Percentiles rank a stretch among this genome's conserved stretches.
Conservation (phyloP, 805 yeast species). For the Candida succiphila region DNA sequence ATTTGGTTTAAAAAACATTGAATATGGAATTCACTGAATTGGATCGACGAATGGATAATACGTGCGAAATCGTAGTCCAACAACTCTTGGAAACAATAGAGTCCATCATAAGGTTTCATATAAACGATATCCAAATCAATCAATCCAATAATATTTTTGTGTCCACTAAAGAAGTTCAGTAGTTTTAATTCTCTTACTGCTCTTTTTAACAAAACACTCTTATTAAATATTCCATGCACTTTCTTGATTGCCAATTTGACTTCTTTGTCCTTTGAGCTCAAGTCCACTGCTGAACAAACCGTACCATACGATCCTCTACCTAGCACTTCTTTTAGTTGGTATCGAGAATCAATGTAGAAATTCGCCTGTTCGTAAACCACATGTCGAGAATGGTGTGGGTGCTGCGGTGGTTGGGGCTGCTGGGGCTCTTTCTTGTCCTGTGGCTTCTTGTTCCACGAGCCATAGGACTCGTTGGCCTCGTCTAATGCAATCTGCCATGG, state of each 20-base stretch:
- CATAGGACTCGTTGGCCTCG: too few species aligned
- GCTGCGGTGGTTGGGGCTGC: too few species aligned
- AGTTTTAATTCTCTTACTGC: constrained; percentile 78
- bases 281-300: constrained; percentile 66
- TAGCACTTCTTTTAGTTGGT: constrained; percentile 44
- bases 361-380: constrained; percentile 40
- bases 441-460: too few species aligned
- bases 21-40: constrained; percentile 77
- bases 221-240: constrained; percentile 58
- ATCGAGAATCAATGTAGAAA: constrained; percentile 55
- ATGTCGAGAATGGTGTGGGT: not conserved
- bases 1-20: constrained; percentile 72
- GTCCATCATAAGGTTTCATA: constrained; percentile 66
- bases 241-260: constrained; percentile 67
- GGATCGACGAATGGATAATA: constrained; percentile 70
- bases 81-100: constrained; percentile 82
- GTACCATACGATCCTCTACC: constrained; percentile 87
- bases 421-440: too few species aligned
- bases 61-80: constrained; percentile 73
- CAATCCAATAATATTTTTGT: constrained; percentile 67
- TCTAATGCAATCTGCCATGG: too few species aligned
- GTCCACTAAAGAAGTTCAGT: constrained; percentile 79
- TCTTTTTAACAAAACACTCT: constrained; percentile 59
- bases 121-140: constrained; percentile 66
- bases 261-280: constrained; percentile 24